Evolutionary conservation across 768 basidiomycete genomes (phyloP), one percentile per base, ranked within the genome.

Genomic region (Podaxis mareebaensis): DNA sequence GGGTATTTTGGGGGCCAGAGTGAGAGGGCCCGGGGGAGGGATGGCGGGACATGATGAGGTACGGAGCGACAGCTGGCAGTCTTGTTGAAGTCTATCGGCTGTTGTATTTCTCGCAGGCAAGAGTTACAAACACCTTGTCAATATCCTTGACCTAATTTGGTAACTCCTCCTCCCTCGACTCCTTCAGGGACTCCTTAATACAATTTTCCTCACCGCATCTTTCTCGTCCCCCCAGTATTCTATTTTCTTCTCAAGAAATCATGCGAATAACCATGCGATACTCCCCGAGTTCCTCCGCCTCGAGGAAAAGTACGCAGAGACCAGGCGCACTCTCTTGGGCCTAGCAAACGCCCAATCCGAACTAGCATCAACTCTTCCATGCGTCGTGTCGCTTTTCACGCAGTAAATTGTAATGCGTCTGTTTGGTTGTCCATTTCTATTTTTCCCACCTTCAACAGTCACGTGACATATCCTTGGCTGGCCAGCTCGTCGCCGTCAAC

Each of bases 31-130:
- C 81, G 66, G 85, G 84, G 69, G 85, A 86, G 22, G 84, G 82
- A 69, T 82, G 84, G 71, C 83, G 79, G 69, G 88, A 89, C 89
- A 90, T 90, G 85, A 78, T 81, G 81, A 83, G 72, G 67, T 74
- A 72, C 74, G 72, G 74, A 55, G 76, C 75, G 76, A 73, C 73
- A 74, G 75, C 72, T 77, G 76, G 76, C 65, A 66, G 58, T 53
- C 48, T 46, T 57, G 54, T 53, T 60, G 46, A 55, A 57, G 66
- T 54, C 55, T 61, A 64, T 69, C 69, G 66, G 71, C 63, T 68
- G 58, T 64, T 67, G 57, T 61, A 51, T 66, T 70, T 69, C 65
- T 67, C 56, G 67, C 65, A 64, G 44, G 58, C 58, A 51, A 56
- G 60, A 60, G 60, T 64, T 66, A 54, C 64, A 67, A 60, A 53